A percentile compares a stretch with the other conserved stretches of the same genome.
phyloP scores from a whole-genome alignment of 176 grass and related monocot species.

The Saccharum spontaneum region DNA sequence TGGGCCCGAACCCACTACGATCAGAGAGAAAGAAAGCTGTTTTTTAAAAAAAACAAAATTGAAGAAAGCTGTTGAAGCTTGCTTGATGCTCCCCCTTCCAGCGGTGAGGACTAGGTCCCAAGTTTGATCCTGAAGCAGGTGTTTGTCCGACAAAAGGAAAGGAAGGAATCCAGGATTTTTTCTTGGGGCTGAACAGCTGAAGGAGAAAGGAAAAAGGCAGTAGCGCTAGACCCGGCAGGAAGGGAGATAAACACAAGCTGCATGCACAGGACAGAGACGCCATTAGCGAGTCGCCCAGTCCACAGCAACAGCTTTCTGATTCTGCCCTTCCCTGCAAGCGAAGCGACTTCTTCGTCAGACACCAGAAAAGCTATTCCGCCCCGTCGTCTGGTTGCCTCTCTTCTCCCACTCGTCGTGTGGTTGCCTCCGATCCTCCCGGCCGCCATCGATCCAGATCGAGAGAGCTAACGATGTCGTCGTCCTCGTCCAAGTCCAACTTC shows the following conservation, averaged over 20 bases:
- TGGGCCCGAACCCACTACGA: background rate
- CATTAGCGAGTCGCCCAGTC: background rate
- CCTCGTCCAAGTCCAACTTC: slow-evolving; percentile 23
- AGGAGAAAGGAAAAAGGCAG: background rate
- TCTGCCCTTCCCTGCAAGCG: slow-evolving; percentile 45
- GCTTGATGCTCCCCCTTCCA: background rate
- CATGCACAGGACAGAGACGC: background rate
- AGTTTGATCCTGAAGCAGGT: background rate
- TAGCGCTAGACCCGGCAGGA: background rate
- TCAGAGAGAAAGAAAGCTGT: too few species aligned
- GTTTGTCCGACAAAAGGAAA: background rate
- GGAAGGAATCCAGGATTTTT: background rate
- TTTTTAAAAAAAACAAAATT: background rate
- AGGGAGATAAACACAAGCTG: background rate
- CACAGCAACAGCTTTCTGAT: background rate
- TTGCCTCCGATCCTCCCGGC: too few species aligned
- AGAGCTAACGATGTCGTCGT: background rate
- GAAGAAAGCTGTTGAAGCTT: background rate
- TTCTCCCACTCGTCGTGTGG: too few species aligned
- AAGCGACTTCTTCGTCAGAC: background rate
- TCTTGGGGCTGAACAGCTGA: background rate
- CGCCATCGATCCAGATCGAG: background rate
- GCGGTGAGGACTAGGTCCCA: background rate
- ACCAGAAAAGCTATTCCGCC: background rate
- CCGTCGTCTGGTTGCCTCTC: background rate